Evolutionary conservation across 23 red algal species (phyloP).

Genomic region (Gracilariopsis chorda): DNA sequence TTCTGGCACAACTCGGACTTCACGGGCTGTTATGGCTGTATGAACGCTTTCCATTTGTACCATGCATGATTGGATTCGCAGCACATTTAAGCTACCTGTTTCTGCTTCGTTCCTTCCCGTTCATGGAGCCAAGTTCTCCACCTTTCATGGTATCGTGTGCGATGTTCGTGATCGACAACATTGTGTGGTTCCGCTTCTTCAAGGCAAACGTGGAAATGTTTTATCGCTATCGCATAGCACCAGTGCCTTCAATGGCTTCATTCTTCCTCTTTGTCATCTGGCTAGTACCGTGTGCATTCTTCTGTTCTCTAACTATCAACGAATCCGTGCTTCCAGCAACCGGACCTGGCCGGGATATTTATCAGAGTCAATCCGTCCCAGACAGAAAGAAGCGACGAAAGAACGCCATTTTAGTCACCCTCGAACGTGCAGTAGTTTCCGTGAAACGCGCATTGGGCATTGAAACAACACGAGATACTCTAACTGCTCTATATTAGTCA

Average conservation of each 20-base stretch:
- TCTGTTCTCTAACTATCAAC: conserved; percentile 83
- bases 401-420: conserved; percentile 16
- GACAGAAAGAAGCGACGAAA: conserved; percentile 16
- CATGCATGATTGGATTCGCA: conserved; percentile 56
- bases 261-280: conserved; percentile 88
- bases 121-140: conserved; percentile 68
- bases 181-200: conserved; percentile 82
- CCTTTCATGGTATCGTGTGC: conserved; percentile 42
- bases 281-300: conserved; percentile 86
- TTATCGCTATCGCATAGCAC: conserved; percentile 75
- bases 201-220: conserved; percentile 67
- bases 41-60: conserved; percentile 84
- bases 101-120: conserved; percentile 79
- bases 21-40: conserved; percentile 70
- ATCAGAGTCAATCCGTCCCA: neutral
- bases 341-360: neutral
- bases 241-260: conserved; percentile 63
- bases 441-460: conserved; percentile 25
- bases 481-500: neutral
- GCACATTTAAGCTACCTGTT: conserved; percentile 60
- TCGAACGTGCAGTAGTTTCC: neutral
- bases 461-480: neutral
- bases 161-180: conserved; percentile 63
- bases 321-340: conserved; percentile 83
- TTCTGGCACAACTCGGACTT: conserved; percentile 44